Base-by-base conservation (phyloP, 768 basidiomycete genomes). In the Tulasnella sp. region DNA sequence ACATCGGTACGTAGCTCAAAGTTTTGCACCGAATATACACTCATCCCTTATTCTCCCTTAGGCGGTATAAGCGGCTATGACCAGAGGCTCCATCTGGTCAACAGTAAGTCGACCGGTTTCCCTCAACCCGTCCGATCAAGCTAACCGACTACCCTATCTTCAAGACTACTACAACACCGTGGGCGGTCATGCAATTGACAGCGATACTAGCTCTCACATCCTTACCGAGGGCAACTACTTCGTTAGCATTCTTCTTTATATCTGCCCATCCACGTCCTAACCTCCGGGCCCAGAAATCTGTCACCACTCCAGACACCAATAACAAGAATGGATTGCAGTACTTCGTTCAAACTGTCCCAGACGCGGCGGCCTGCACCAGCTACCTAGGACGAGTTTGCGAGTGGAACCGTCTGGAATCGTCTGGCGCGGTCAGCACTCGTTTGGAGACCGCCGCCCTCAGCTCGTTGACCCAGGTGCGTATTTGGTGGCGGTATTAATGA, bases 371-470 rank as follows among this genome's bases (percentile, higher is more conserved):
- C 6, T 69, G 64, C 64, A 31, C 64, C 2, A 28, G 24, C 6
- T 69, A 69, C 18, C 64, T 69, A 11, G 64, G 64, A 2, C 64
- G 64, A 24, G 64, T 69, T 69, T 69, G 64, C 64, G 64, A 69
- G 64, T 69, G 64, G 64, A 69, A 69, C 64, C 28, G 64, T 31
- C 28, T 69, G 4, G 64, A 69, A 28, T 69, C 64, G 14, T 69
- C 64, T 14, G 64, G 64, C 28, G 3, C 64, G 12, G 64, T 69
- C 64, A 34, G 31, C 31, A 12, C 64, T 69, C 34, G 64, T 3
- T 18, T 69, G 16, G 34, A 28, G 12, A 31, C 5, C 11, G 28
- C 31, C 34, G 64, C 28, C 9, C 64, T 69, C 34, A 37, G 5
- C 64, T 28, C 16, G 9, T 69, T 37, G 34, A 18, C 28, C 20